A percentile compares a stretch with the other conserved stretches of the same genome.
Conservation (phyloP, 192 early-diverging fungal species). For the Podila minutissima region DNA sequence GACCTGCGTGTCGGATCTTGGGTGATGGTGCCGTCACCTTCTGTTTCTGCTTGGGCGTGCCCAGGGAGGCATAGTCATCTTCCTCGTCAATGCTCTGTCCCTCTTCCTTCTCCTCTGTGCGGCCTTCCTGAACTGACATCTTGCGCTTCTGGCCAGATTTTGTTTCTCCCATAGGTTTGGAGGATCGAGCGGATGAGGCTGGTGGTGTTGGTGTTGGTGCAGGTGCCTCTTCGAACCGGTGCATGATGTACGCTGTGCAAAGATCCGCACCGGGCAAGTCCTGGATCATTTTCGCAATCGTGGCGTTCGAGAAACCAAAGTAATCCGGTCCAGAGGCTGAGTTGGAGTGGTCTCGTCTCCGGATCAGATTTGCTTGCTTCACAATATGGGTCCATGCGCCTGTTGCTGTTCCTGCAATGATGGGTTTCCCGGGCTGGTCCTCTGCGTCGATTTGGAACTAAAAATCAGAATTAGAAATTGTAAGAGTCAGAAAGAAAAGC, state of each 20-base stretch:
- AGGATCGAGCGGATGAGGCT: background rate
- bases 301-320: constrained; percentile 90
- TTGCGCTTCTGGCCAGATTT: constrained; percentile 1
- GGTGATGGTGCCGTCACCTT: constrained; percentile 6
- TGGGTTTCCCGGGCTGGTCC: constrained; percentile 77
- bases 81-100: constrained; percentile 2
- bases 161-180: too few species aligned
- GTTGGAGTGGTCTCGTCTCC: constrained; percentile 81
- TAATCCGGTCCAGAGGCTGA: constrained; percentile 91
- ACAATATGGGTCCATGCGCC: constrained; percentile 92
- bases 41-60: constrained; percentile 18
- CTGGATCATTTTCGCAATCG: constrained; percentile 88
- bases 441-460: constrained; percentile 86
- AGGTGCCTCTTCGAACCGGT: constrained; percentile 65
- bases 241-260: constrained; percentile 79
- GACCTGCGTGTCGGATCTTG: constrained; percentile 31
- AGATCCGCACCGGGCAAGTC: constrained; percentile 79
- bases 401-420: constrained; percentile 82
- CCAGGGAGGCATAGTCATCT: constrained; percentile 30
- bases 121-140: background rate
- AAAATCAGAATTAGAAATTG: background rate
- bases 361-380: constrained; percentile 80
- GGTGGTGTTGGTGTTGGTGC: background rate
- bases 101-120: background rate
- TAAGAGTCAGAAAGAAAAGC: too few species aligned